Percentiles rank a stretch among this genome's conserved stretches.
Evolutionary conservation across 371 early-diverging fungal genomes (phyloP).

Genomic region (Rhizopus microsporus): DNA sequence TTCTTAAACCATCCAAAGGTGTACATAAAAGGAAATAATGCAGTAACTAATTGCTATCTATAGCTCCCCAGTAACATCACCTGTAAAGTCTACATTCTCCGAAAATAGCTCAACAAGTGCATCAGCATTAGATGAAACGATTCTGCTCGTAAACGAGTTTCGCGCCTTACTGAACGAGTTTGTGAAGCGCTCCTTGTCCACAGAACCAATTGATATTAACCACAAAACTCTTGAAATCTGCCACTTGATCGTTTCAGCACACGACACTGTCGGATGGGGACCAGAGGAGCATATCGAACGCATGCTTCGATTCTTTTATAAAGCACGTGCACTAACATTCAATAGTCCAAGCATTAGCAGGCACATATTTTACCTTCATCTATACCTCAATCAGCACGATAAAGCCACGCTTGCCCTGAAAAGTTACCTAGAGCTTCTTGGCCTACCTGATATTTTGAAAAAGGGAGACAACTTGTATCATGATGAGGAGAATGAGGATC

Average conservation of each 20-base stretch:
- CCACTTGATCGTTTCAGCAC: constrained; percentile 26
- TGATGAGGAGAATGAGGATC: not conserved
- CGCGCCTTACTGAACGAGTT: constrained; percentile 8
- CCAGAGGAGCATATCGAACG: constrained; percentile 16
- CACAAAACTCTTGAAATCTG: constrained; percentile 27
- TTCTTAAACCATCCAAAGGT: constrained; percentile 5
- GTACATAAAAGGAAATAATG: not conserved
- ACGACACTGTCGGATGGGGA: constrained; percentile 47
- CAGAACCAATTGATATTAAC: constrained; percentile 12
- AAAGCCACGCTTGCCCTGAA: constrained; percentile 66
- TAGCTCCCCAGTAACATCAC: constrained; percentile 6
- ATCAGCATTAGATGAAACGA: constrained; percentile 20
- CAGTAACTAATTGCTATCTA: not conserved
- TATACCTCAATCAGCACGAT: constrained; percentile 63
- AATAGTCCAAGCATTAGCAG: constrained; percentile 69
- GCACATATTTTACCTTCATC: constrained; percentile 57
- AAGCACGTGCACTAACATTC: constrained; percentile 64
- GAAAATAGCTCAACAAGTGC: constrained; percentile 7
- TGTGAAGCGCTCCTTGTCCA: not conserved
- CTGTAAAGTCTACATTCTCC: constrained; percentile 11
- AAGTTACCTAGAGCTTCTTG: constrained; percentile 58
- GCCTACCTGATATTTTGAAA: constrained; percentile 19
- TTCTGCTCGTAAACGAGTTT: constrained; percentile 18
- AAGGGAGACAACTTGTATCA: not conserved
- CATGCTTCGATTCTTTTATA: constrained; percentile 42